Percentiles rank a stretch among this genome's conserved stretches.
Conservation (phyloP, 129 eudicot species). For the Silybum marianum region DNA sequence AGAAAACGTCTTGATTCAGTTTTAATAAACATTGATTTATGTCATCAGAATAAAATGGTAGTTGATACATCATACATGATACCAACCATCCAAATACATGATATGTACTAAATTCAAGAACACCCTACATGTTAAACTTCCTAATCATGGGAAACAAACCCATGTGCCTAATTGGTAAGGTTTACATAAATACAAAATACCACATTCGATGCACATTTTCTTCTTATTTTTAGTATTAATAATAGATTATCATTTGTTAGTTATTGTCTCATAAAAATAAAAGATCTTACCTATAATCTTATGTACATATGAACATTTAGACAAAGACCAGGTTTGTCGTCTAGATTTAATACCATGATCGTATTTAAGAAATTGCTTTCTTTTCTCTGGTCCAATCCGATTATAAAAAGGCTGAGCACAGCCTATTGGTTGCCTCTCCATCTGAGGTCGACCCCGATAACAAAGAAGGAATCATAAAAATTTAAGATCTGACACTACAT, state of each 20-base stretch:
- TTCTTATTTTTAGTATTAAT: background rate
- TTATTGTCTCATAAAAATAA: background rate
- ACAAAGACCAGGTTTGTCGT: too few species aligned
- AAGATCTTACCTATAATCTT: background rate
- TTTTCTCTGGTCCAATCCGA: too few species aligned
- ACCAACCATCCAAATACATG: constrained; percentile 18
- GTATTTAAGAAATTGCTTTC: too few species aligned
- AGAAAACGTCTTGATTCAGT: background rate
- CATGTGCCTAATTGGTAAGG: constrained; percentile 38
- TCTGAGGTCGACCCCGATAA: too few species aligned
- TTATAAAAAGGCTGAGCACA: too few species aligned
- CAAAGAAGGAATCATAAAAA: too few species aligned
- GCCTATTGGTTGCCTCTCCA: too few species aligned
- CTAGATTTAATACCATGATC: too few species aligned
- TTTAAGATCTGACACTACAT: too few species aligned
- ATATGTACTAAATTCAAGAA: constrained; percentile 20
- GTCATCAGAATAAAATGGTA: constrained; percentile 18
- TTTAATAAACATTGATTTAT: constrained; percentile 11
- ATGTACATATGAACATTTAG: too few species aligned
- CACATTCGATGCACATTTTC: constrained; percentile 22
- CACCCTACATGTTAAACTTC: constrained; percentile 38
- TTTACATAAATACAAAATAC: constrained; percentile 22
- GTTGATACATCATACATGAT: constrained; percentile 17
- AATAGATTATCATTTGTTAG: background rate
- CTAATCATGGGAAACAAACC: constrained; percentile 37